Evolutionary conservation across 306 rosid species (phyloP).

Genomic region (Lupinus albus): DNA sequence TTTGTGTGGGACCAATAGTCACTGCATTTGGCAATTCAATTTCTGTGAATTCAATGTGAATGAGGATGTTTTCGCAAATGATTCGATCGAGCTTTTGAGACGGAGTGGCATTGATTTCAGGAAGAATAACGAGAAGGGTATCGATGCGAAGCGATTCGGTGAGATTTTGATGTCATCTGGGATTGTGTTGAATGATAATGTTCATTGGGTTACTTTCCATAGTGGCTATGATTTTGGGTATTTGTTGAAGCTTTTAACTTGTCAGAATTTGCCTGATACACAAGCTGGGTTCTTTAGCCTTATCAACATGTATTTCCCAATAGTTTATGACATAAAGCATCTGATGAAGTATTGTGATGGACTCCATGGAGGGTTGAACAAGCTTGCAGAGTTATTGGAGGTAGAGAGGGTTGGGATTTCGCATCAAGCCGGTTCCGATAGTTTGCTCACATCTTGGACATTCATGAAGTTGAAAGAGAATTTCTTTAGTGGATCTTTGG

Average conservation of each 20-base stretch:
- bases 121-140: slow-evolving; percentile 47
- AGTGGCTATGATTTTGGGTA: slow-evolving; percentile 61
- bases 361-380: slow-evolving; percentile 58
- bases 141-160: slow-evolving; percentile 50
- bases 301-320: slow-evolving; percentile 51
- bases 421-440: slow-evolving; percentile 60
- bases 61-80: slow-evolving; percentile 55
- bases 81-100: slow-evolving; percentile 54
- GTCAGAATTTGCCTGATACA: slow-evolving; percentile 53
- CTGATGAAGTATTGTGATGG: slow-evolving; percentile 53
- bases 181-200: slow-evolving; percentile 50
- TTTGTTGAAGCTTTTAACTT: slow-evolving; percentile 52
- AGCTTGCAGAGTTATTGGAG: slow-evolving; percentile 61
- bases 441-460: slow-evolving; percentile 55
- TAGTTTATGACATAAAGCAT: slow-evolving; percentile 52
- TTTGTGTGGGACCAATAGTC: slow-evolving; percentile 3
- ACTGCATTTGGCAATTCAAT: slow-evolving; percentile 61
- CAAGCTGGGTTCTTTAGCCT: slow-evolving; percentile 51
- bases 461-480: slow-evolving; percentile 57
- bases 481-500: slow-evolving; percentile 64
- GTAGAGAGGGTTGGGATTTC: slow-evolving; percentile 57
- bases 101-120: slow-evolving; percentile 58
- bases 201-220: slow-evolving; percentile 59
- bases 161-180: slow-evolving; percentile 55
- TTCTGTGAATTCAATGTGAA: slow-evolving; percentile 55